Conservation (phyloP, 1,284 basidiomycete species). For the Leccinum pseudoinsigne region DNA sequence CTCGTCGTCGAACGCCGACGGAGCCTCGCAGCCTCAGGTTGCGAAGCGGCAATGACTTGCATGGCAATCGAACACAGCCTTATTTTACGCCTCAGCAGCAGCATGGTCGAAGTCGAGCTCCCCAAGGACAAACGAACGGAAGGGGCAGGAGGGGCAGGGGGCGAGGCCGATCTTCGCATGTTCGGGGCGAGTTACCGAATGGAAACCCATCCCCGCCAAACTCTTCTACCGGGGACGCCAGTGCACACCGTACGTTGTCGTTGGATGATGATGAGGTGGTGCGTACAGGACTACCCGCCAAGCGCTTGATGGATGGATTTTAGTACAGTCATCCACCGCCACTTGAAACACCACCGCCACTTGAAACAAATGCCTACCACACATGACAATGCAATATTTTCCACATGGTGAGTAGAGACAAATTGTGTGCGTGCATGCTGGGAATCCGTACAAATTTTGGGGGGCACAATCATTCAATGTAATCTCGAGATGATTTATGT, state of each 20-base stretch:
- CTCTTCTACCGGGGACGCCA: conserved; percentile 1
- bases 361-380: neutral
- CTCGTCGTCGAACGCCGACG: conserved; percentile 9
- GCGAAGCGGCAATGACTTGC: conserved; percentile 2
- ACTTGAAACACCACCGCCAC: neutral
- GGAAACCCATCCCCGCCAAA: neutral
- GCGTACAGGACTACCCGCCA: neutral
- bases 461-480: neutral
- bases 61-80: neutral
- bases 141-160: conserved; percentile 4
- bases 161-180: neutral
- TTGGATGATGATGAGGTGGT: neutral
- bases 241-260: neutral
- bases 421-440: too few relatives aligned
- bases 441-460: neutral
- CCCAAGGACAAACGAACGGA: conserved; percentile 4
- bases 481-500: neutral
- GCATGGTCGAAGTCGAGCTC: conserved; percentile 8
- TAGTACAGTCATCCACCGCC: neutral
- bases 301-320: conserved; percentile 1
- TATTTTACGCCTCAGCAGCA: neutral
- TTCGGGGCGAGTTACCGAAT: neutral
- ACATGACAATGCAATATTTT: neutral
- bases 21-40: conserved; percentile 10
- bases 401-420: too few relatives aligned